A percentile compares a stretch with the other conserved stretches of the same genome.
Evolutionary conservation across 257 asterid genomes (phyloP).

Genomic region (Ehretia macrophylla): DNA sequence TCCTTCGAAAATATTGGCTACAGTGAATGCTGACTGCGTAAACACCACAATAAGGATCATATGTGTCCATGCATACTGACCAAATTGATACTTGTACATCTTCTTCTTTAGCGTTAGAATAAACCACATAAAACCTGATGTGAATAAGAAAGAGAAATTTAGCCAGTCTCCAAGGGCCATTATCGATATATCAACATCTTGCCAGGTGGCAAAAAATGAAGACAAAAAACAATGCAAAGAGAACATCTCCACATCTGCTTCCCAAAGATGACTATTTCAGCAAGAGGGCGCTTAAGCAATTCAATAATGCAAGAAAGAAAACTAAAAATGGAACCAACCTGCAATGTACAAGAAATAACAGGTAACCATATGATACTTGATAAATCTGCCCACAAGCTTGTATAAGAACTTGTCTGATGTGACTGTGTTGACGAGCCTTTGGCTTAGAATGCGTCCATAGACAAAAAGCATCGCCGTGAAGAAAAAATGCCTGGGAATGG

Average conservation of each 20-base stretch:
- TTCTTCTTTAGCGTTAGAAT: slow-evolving; percentile 80
- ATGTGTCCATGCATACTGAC: slow-evolving; percentile 91
- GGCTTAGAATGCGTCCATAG: slow-evolving; percentile 82
- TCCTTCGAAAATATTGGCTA: slow-evolving; percentile 79
- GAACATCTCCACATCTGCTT: no score
- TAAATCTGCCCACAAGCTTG: slow-evolving; percentile 61
- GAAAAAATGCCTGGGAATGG: slow-evolving; percentile 71
- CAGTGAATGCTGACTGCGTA: slow-evolving; percentile 68
- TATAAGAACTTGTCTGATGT: slow-evolving; percentile 62
- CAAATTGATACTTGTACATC: slow-evolving; percentile 89
- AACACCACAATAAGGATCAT: slow-evolving; percentile 80
- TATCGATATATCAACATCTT: no score
- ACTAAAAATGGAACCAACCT: slow-evolving; percentile 35
- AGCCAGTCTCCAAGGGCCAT: no score
- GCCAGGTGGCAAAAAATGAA: no score
- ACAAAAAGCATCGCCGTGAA: slow-evolving; percentile 82
- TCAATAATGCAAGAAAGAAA: no score
- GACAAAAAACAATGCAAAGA: no score
- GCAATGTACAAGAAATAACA: slow-evolving; percentile 79
- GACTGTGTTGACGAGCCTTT: slow-evolving; percentile 79
- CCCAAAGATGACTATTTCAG: no score
- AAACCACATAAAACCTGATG: slow-evolving; percentile 87
- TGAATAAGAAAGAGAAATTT: no score
- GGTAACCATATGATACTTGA: slow-evolving; percentile 91
- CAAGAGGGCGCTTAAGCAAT: no score